Evolutionary conservation across 176 grass and related monocot genomes (phyloP), one percentile per base, ranked within the genome.

Genomic region (Oryza meyeriana): DNA sequence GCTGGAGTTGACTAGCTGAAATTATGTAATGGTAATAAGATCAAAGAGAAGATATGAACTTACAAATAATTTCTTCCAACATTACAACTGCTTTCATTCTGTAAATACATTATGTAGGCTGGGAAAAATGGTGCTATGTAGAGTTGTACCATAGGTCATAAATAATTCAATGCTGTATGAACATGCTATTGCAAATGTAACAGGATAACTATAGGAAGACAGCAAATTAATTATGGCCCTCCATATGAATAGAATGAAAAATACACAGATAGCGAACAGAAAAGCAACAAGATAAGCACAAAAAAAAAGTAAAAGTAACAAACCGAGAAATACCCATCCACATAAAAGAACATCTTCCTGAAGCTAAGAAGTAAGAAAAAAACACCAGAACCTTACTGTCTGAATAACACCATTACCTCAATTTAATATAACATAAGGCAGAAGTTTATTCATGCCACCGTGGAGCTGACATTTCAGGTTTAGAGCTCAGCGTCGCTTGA

Each of bases 1-100:
- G 90, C 69, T 97, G 94, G 94, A 97, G 87, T 83, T 94, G 90
- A 92, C 18, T 72, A 78, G 81, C n/a, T 65, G 44, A 84, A 69
- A 55, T 66, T 79, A 69, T 93, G 84, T 72, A 83, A 79, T 20
- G 34, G 84, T 72, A 83, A 79, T 20, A 42, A 22, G 32, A 64
- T 74, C 40, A 36, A 75, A 62, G 61, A 33, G 47, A 68, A 66
- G 73, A 78, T 47, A 48, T 68, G 67, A 74, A 61, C 1, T 78
- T 47, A 45, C 34, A 81, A 84, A 85, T 85, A 82, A 72, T 73
- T 77, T 81, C 66, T 77, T 22, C 78, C 30, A 76, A 32, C 9
- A 72, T 59, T 38, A 45, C 47, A 11, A 10, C 12, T 63, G 45
- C 24, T 33, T 30, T 83, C 63, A 28, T 75, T 61, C 14, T 10